These are phyloP conservation scores for Diaporthe ampelina DNA, from an alignment of 2,329 filamentous ascomycete species.

Conservation along the genomic window DNA sequence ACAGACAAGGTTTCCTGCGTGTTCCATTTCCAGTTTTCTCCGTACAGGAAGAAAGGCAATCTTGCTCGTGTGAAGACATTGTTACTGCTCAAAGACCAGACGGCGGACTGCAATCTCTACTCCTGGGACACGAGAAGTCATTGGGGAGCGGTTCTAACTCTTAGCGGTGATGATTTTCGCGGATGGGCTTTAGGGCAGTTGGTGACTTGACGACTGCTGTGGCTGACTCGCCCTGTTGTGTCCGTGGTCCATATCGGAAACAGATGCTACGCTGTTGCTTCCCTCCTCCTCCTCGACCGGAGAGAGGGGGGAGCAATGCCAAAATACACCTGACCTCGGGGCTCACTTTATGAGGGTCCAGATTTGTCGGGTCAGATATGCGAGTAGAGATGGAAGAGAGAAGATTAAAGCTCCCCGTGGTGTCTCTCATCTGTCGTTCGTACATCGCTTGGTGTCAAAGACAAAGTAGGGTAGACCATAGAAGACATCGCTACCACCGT, in stretches of 20 bases:
- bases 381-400: constrained; percentile 4
- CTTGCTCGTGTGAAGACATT: too few relatives aligned
- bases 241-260: constrained; percentile 8
- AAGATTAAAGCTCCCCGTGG: constrained; percentile 1
- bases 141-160: not conserved
- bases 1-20: too few relatives aligned
- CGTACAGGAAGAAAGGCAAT: too few relatives aligned
- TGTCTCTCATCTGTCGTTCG: constrained; percentile 4
- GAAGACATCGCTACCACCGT: constrained; percentile 4
- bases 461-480: not conserved
- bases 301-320: not conserved
- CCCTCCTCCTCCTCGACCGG: not conserved
- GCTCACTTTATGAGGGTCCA: not conserved
- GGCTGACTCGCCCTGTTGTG: constrained; percentile 7
- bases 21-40: too few relatives aligned
- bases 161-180: not conserved
- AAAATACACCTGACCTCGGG: not conserved
- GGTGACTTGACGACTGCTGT: not conserved
- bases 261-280: constrained; percentile 27
- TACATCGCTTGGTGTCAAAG: constrained; percentile 1
- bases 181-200: not conserved
- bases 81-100: too few relatives aligned
- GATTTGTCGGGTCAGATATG: not conserved
- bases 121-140: not conserved
- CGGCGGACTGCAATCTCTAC: too few relatives aligned